Percentiles rank a stretch among this genome's conserved stretches.
Evolutionary conservation across 805 yeast species (phyloP).

Genomic region (Schwanniomyces pseudopolymorphus): DNA sequence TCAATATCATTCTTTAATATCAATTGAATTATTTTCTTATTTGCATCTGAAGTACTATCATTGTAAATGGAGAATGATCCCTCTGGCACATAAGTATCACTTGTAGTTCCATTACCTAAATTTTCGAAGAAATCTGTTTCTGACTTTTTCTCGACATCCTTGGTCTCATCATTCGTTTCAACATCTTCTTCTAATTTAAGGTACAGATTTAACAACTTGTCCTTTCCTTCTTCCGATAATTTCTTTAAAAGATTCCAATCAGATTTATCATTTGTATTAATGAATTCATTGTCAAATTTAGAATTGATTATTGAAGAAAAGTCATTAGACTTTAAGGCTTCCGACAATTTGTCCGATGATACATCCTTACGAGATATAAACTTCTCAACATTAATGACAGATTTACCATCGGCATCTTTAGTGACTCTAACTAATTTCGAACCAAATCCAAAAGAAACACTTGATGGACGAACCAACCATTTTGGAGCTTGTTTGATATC

Average conservation of each 20-base stretch:
- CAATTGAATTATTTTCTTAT: constrained; percentile 35
- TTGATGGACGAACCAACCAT: constrained; percentile 77
- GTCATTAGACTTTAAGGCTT: constrained; percentile 58
- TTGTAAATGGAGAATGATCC: constrained; percentile 50
- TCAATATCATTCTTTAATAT: constrained; percentile 63
- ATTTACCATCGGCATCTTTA: constrained; percentile 39
- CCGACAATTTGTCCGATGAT: constrained; percentile 43
- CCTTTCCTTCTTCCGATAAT: constrained; percentile 50
- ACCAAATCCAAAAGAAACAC: constrained; percentile 90
- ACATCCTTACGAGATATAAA: constrained; percentile 36
- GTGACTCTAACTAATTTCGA: constrained; percentile 72
- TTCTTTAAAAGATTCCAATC: constrained; percentile 69
- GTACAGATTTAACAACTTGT: constrained; percentile 42
- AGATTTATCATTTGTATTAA: constrained; percentile 41
- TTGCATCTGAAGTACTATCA: constrained; percentile 36
- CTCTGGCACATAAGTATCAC: constrained; percentile 41
- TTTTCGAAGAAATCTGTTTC: constrained; percentile 34
- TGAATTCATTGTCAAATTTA: constrained; percentile 42
- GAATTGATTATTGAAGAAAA: constrained; percentile 54
- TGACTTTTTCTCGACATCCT: constrained; percentile 6
- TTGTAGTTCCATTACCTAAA: constrained; percentile 25
- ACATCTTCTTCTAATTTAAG: constrained; percentile 9
- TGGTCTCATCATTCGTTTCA: constrained; percentile 3
- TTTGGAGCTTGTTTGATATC: constrained; percentile 78
- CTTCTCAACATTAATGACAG: constrained; percentile 44